A percentile compares a stretch with the other conserved stretches of the same genome.
Conservation (phyloP, 2,329 filamentous ascomycete species). For the Chaetothyriales sp. region DNA sequence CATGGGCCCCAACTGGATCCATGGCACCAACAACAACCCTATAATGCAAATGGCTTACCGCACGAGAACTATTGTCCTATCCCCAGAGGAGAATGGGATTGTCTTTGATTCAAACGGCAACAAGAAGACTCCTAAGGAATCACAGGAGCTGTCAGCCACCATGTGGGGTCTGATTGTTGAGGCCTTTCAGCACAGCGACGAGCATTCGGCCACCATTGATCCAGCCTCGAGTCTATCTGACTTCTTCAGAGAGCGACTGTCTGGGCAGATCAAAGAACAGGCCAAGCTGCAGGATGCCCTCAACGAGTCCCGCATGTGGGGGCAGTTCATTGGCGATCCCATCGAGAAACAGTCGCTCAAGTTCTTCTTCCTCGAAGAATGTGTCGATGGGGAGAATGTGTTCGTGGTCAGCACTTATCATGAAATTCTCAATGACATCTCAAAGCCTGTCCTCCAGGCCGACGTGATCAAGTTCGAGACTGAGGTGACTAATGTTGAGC, state of each 20-base stretch:
- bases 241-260: slow-evolving; percentile 40
- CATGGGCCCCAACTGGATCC: slow-evolving; percentile 54
- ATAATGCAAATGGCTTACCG: slow-evolving; percentile 43
- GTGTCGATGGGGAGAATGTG: slow-evolving; percentile 51
- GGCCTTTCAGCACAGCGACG: slow-evolving; percentile 47
- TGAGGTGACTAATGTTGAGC: slow-evolving; percentile 28
- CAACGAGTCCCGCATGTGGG: slow-evolving; percentile 48
- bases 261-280: slow-evolving; percentile 26
- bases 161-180: slow-evolving; percentile 47
- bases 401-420: slow-evolving; percentile 50
- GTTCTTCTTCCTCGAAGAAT: slow-evolving; percentile 54
- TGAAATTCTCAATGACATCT: slow-evolving; percentile 41
- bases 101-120: slow-evolving; percentile 37
- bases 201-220: slow-evolving; percentile 38
- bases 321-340: slow-evolving; percentile 48
- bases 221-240: slow-evolving; percentile 41
- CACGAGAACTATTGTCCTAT: slow-evolving; percentile 38
- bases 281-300: slow-evolving; percentile 33
- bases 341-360: slow-evolving; percentile 47
- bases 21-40: slow-evolving; percentile 47
- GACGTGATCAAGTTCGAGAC: slow-evolving; percentile 37
- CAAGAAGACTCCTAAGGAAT: slow-evolving; percentile 24
- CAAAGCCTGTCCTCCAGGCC: slow-evolving; percentile 33
- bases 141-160: slow-evolving; percentile 27
- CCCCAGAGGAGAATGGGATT: slow-evolving; percentile 38